These are phyloP conservation scores for Purpureocillium lavendulum DNA, from an alignment of 2,329 filamentous ascomycete genomes.

Conservation along the genomic window DNA sequence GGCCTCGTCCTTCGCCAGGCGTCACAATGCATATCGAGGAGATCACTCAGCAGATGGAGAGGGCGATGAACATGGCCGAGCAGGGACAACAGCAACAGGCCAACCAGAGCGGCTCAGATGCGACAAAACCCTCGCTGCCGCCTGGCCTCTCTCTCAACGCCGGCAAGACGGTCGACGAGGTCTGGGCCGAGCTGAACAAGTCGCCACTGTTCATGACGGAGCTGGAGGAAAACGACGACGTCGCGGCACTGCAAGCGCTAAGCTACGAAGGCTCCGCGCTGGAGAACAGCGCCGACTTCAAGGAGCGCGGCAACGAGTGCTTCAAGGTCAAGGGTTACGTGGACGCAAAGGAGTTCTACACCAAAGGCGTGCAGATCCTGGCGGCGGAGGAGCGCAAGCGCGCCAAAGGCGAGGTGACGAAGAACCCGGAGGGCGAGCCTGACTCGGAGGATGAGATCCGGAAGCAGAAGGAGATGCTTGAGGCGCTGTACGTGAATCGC, in stretches of 20 bases:
- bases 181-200: constrained; percentile 48
- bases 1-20: no score
- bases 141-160: constrained; percentile 30
- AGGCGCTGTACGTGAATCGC: constrained; percentile 76
- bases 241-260: constrained; percentile 82
- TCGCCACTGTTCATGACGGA: constrained; percentile 93
- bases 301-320: constrained; percentile 85
- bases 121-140: constrained; percentile 35
- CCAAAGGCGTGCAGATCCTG: constrained; percentile 71
- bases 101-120: constrained; percentile 6
- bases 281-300: constrained; percentile 78
- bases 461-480: constrained; percentile 57
- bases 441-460: constrained; percentile 46
- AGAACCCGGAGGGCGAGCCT: constrained; percentile 17
- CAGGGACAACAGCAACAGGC: background rate
- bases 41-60: constrained; percentile 31
- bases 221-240: constrained; percentile 72
- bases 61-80: constrained; percentile 17
- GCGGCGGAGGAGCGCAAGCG: constrained; percentile 52
- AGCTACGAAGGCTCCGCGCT: constrained; percentile 86
- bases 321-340: constrained; percentile 65
- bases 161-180: constrained; percentile 45
- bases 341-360: constrained; percentile 88
- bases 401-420: constrained; percentile 26
- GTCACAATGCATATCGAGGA: constrained; percentile 31